phyloP scores from a whole-genome alignment of 306 rosid genomes.

The Cucumis melo region DNA sequence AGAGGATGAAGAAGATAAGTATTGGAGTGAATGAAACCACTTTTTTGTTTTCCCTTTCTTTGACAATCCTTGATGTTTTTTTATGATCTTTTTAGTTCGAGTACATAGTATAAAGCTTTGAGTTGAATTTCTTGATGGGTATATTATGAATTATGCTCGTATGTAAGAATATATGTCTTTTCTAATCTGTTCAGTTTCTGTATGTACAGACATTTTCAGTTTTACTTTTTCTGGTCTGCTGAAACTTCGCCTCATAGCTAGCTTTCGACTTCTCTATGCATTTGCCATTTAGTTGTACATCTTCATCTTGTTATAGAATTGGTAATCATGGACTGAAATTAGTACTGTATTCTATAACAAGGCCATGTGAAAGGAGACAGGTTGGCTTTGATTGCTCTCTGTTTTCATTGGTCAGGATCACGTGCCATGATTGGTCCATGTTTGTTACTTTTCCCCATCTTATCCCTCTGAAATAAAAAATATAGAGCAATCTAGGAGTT shows the following conservation, averaged over 20 bases:
- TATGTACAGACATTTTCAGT: not conserved
- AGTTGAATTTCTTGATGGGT: not conserved
- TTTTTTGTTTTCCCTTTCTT: not conserved
- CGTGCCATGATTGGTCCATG: not conserved
- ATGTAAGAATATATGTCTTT: not conserved
- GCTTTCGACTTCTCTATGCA: not conserved
- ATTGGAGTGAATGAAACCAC: constrained; percentile 51
- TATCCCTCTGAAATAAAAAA: not conserved
- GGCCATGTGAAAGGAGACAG: constrained; percentile 7
- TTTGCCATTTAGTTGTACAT: not conserved
- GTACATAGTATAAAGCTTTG: not conserved
- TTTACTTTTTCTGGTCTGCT: not conserved
- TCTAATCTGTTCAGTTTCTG: not conserved
- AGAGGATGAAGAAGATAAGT: constrained; percentile 47
- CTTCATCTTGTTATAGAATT: not conserved
- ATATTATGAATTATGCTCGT: not conserved
- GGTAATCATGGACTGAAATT: not conserved
- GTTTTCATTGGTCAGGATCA: not conserved
- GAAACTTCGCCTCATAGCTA: not conserved
- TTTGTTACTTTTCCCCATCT: not conserved
- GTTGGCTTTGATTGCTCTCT: not conserved
- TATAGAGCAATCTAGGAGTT: not conserved
- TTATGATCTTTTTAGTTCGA: not conserved
- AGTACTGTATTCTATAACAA: not conserved
- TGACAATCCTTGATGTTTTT: not conserved